Evolutionary conservation across 2,329 filamentous ascomycete species (phyloP).

Genomic region (Macrophomina pseudophaseolina): DNA sequence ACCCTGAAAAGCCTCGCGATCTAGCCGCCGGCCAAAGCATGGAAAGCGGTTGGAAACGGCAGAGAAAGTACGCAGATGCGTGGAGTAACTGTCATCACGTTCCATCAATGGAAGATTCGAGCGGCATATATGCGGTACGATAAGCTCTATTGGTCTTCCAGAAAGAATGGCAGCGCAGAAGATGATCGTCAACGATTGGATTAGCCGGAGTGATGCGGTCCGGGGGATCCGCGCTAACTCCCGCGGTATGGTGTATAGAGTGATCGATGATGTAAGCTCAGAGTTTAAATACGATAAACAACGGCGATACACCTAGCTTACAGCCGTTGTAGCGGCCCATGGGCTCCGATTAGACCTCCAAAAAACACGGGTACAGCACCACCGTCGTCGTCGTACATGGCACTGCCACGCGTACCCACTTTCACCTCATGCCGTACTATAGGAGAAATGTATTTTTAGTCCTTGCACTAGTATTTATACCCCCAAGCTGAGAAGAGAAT

Average conservation of each 20-base stretch:
- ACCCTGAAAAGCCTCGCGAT: too few species aligned
- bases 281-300: neutral
- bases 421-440: too few species aligned
- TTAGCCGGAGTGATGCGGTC: neutral
- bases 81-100: too few species aligned
- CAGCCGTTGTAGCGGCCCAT: neutral
- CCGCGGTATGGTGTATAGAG: neutral
- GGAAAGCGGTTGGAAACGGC: too few species aligned
- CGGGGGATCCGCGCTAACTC: neutral
- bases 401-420: too few species aligned
- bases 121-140: neutral
- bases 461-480: too few species aligned
- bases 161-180: neutral
- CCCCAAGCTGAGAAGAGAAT: too few species aligned
- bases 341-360: neutral
- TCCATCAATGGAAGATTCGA: neutral
- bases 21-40: too few species aligned
- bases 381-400: neutral
- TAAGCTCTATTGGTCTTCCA: neutral
- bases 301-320: neutral
- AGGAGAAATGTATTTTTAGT: too few species aligned
- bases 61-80: too few species aligned
- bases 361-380: neutral
- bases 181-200: neutral
- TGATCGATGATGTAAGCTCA: neutral